Evolutionary conservation across 441 rosid genomes (phyloP).

Genomic region (Euphorbia corollata): DNA sequence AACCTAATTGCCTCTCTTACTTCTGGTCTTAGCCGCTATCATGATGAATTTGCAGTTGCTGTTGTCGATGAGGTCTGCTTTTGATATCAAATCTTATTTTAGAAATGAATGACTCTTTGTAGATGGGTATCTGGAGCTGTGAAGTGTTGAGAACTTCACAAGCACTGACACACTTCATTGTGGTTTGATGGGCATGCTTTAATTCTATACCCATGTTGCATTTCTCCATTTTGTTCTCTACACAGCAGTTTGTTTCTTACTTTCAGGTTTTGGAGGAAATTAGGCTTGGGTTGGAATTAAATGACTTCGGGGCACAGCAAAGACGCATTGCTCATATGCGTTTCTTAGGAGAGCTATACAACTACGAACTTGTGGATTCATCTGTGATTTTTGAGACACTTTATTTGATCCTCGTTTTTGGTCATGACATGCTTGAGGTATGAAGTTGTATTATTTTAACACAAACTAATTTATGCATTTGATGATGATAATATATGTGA

Average conservation of each 20-base stretch:
- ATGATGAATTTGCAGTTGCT: slow-evolving; percentile 95
- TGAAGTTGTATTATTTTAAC: slow-evolving; percentile 10
- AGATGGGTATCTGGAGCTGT: background rate
- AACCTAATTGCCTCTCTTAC: slow-evolving; percentile 96
- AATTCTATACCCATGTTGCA: background rate
- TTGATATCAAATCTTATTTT: background rate
- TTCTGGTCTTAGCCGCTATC: slow-evolving; percentile 94
- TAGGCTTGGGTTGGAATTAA: slow-evolving; percentile 84
- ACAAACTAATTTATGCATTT: background rate
- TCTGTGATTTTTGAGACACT: slow-evolving; percentile 95
- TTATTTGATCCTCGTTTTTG: slow-evolving; percentile 70
- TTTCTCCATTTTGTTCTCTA: background rate
- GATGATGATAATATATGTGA: background rate
- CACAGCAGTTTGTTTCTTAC: slow-evolving; percentile 15
- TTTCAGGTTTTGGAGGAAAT: slow-evolving; percentile 96
- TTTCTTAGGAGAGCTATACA: slow-evolving; percentile 94
- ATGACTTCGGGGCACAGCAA: slow-evolving; percentile 97
- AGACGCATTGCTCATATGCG: slow-evolving; percentile 95
- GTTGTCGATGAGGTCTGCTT: slow-evolving; percentile 95
- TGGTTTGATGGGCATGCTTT: background rate
- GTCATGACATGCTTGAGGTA: slow-evolving; percentile 86
- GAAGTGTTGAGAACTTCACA: slow-evolving; percentile 4
- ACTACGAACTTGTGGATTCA: slow-evolving; percentile 94
- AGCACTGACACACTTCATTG: background rate
- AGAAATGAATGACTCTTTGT: background rate